Evolutionary conservation across 768 basidiomycete genomes (phyloP), one percentile per base, ranked within the genome.

Genomic region (Butyriboletus loyo): DNA sequence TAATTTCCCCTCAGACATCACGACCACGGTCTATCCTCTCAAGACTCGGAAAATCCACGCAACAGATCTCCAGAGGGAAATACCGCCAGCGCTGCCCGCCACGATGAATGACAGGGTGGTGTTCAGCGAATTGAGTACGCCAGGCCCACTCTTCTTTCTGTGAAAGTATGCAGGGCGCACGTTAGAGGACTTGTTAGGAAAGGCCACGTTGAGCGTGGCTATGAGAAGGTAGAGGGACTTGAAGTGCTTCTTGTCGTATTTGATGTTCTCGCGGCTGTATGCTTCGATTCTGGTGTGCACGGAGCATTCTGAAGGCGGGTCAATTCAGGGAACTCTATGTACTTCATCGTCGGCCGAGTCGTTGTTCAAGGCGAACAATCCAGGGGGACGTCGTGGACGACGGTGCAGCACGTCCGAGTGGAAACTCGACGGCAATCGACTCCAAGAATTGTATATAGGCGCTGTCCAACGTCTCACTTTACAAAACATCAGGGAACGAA

Each of bases 191-290:
- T 98, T 95, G 74, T 98, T 96, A 2, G 96, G 96, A 67, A 95
- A 99, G 7, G 96, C 95, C 63, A 92, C 83, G 75, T 99, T 99
- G 63, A 99, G 86, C 3, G 94, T 93, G 30, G 92, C 89, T 64
- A 98, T 97, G 68, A 98, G 87, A 45, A 95, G 84, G 76, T 94
- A 97, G 52, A 97, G 86, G 10, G 85, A 77, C 66, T 90, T 92
- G 80, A 93, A 93, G 70, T 97, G 87, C 69, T 89, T 91, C 83
- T 94, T 92, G 80, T 99, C 97, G 64, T 89, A 87, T 61, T 92
- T 90, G 72, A 97, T 88, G 72, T 94, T 87, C 82, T 99, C 98
- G 81, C 92, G 94, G 66, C 89, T 91, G 77, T 98, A 99, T 0
- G 92, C 95, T 72, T 98, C 96, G 71, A 98, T 86, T 59, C 93